Evolutionary conservation across 495 filamentous ascomycete species (phyloP).

Genomic region (Penicillium herquei): DNA sequence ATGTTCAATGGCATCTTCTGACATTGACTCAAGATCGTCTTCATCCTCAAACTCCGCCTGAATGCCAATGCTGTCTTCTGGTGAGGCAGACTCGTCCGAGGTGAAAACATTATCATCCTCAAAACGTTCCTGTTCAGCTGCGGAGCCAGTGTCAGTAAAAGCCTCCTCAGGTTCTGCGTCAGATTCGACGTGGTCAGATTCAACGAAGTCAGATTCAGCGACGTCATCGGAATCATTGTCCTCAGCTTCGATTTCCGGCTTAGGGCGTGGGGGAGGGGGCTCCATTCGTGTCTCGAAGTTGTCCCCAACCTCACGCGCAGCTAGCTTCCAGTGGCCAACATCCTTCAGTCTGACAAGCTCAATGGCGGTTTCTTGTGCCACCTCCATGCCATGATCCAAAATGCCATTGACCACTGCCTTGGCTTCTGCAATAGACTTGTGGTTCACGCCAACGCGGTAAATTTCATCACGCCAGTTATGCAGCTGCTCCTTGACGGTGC

Average conservation of each 20-base stretch:
- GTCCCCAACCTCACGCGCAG: slow-evolving; percentile 68
- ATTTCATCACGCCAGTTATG: slow-evolving; percentile 85
- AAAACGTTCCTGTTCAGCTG: not conserved
- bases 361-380: slow-evolving; percentile 76
- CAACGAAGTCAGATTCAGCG: not conserved
- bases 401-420: slow-evolving; percentile 65
- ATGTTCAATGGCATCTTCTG: slow-evolving; percentile 3
- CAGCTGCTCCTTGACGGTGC: slow-evolving; percentile 77
- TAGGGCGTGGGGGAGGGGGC: slow-evolving; percentile 42
- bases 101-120: not conserved
- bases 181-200: slow-evolving; percentile 8
- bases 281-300: slow-evolving; percentile 65
- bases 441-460: slow-evolving; percentile 64
- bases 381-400: slow-evolving; percentile 72
- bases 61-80: not conserved
- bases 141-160: slow-evolving; percentile 35
- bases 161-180: slow-evolving; percentile 24
- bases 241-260: slow-evolving; percentile 41
- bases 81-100: not conserved
- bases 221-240: slow-evolving; percentile 2
- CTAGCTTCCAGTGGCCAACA: slow-evolving; percentile 81
- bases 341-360: slow-evolving; percentile 83
- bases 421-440: slow-evolving; percentile 69
- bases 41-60: not conserved
- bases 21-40: not conserved